These are phyloP conservation scores for Blastomyces percursus DNA, from an alignment of 2,329 filamentous ascomycete genomes.

Conservation along the genomic window DNA sequence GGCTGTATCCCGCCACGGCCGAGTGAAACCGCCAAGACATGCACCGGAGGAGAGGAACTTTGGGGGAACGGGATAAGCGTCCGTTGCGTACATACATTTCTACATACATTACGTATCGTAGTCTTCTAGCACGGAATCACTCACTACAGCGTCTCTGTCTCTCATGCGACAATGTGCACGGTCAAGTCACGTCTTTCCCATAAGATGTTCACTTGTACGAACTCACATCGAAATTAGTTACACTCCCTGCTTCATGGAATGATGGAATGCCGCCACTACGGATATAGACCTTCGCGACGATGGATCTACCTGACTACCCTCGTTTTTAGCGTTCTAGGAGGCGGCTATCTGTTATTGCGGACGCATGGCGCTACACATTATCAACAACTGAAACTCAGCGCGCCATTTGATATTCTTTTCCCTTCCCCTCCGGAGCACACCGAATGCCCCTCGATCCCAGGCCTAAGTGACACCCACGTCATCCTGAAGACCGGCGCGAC, in stretches of 20 bases:
- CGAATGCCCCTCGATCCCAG: background rate
- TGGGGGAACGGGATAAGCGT: too few relatives aligned
- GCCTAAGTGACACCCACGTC: conserved; percentile 43
- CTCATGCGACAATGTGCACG: too few relatives aligned
- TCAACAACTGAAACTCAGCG: background rate
- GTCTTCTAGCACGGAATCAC: too few relatives aligned
- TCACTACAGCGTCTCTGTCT: too few relatives aligned
- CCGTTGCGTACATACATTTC: too few relatives aligned
- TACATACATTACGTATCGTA: too few relatives aligned
- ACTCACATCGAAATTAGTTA: background rate
- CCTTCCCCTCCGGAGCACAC: background rate
- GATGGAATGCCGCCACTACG: too few relatives aligned
- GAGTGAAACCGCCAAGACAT: too few relatives aligned
- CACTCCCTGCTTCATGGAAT: background rate
- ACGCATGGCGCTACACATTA: background rate
- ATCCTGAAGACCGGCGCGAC: conserved; percentile 50
- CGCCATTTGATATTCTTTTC: background rate
- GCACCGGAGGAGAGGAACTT: too few relatives aligned
- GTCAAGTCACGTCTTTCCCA: too few relatives aligned
- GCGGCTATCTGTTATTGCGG: background rate
- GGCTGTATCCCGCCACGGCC: too few relatives aligned
- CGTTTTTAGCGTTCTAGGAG: background rate
- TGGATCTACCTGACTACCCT: background rate
- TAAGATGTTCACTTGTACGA: background rate
- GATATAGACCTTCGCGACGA: background rate